These are phyloP conservation scores for Scheffersomyces ergatensis DNA, from an alignment of 805 yeast species.

Conservation along the genomic window DNA sequence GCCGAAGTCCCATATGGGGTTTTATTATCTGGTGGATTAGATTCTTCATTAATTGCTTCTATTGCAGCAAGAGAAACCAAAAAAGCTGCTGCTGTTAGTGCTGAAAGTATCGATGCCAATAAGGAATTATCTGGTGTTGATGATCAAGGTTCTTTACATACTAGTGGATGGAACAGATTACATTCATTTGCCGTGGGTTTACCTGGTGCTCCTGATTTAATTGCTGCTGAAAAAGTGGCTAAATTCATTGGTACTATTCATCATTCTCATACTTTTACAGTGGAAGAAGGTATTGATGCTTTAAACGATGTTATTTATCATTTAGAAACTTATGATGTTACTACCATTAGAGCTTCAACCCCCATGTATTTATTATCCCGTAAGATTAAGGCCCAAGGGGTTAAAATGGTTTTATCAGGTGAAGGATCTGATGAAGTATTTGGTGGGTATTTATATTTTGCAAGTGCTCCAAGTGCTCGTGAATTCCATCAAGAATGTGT, in stretches of 20 bases:
- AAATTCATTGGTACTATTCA: slow-evolving; percentile 93
- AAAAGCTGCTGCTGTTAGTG: slow-evolving; percentile 40
- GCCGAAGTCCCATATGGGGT: slow-evolving; percentile 99
- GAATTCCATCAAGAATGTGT: slow-evolving; percentile 97
- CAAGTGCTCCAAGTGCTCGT: slow-evolving; percentile 87
- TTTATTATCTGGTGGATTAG: slow-evolving; percentile 94
- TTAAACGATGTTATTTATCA: slow-evolving; percentile 91
- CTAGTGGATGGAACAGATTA: slow-evolving; percentile 68
- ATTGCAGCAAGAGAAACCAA: slow-evolving; percentile 96
- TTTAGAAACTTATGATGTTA: slow-evolving; percentile 96
- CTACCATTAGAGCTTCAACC: slow-evolving; percentile 98
- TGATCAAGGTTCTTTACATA: slow-evolving; percentile 77
- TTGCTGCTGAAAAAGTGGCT: slow-evolving; percentile 96
- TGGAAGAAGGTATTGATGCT: slow-evolving; percentile 96
- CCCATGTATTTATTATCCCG: slow-evolving; percentile 97
- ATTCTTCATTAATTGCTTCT: slow-evolving; percentile 92
- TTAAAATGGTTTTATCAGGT: slow-evolving; percentile 98
- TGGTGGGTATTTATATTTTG: slow-evolving; percentile 97
- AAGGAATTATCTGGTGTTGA: slow-evolving; percentile 89
- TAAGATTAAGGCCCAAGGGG: slow-evolving; percentile 99
- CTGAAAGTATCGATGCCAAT: slow-evolving; percentile 57
- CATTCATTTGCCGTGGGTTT: slow-evolving; percentile 98
- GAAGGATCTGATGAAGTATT: slow-evolving; percentile 99
- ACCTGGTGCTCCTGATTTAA: slow-evolving; percentile 95
- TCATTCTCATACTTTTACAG: slow-evolving; percentile 96